Evolutionary conservation across 129 eudicot genomes (phyloP).

Genomic region (Centrapalus pauciflorus): DNA sequence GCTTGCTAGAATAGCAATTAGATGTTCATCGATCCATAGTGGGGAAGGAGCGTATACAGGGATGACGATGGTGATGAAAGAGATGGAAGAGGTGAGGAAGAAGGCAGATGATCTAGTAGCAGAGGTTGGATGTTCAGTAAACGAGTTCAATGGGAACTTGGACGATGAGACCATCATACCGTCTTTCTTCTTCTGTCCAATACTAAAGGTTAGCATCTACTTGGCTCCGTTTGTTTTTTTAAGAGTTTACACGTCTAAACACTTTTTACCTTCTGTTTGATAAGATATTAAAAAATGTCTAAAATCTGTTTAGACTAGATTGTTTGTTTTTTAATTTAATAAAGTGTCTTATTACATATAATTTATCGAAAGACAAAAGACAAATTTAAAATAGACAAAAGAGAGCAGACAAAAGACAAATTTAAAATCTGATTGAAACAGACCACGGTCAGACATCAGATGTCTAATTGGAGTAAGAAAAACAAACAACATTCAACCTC

Average conservation of each 20-base stretch:
- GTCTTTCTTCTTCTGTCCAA: slow-evolving; percentile 68
- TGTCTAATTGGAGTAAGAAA: too few species aligned
- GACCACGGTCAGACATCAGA: too few species aligned
- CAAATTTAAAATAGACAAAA: too few species aligned
- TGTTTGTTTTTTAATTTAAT: too few species aligned
- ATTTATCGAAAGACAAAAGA: too few species aligned
- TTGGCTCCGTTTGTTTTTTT: neutral
- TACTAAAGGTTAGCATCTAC: slow-evolving; percentile 45
- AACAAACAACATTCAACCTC: too few species aligned
- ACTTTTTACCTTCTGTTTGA: too few species aligned
- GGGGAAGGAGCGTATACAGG: slow-evolving; percentile 18
- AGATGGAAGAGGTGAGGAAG: slow-evolving; percentile 40
- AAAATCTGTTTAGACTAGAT: too few species aligned
- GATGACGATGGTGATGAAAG: slow-evolving; percentile 37
- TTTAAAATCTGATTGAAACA: too few species aligned
- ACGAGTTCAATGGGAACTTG: slow-evolving; percentile 10
- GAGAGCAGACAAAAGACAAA: too few species aligned
- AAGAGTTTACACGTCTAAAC: neutral
- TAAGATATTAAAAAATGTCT: too few species aligned
- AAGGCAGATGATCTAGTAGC: slow-evolving; percentile 40
- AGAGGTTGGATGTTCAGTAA: slow-evolving; percentile 18
- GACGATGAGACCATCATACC: slow-evolving; percentile 44
- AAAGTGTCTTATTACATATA: too few species aligned
- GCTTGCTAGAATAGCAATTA: slow-evolving; percentile 45
- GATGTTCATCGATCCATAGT: slow-evolving; percentile 30